Evolutionary conservation across 2,329 filamentous ascomycete species (phyloP).

Genomic region (Neonectria hederae): DNA sequence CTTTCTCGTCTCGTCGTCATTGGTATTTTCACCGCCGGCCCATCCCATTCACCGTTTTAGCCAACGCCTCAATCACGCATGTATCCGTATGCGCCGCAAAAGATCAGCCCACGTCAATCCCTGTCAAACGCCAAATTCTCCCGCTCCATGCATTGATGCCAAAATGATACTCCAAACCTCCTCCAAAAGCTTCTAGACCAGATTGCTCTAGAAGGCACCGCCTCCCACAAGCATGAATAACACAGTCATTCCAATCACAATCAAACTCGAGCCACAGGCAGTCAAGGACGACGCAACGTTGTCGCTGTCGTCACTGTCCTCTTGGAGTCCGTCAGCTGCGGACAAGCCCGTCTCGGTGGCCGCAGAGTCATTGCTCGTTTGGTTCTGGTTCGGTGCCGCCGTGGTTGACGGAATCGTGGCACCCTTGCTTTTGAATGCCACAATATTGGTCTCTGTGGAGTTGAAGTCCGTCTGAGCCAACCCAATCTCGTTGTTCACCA

Average conservation of each 20-base stretch:
- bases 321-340: constrained; percentile 48
- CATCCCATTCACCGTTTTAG: constrained; percentile 4
- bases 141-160: constrained; percentile 25
- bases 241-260: constrained; percentile 31
- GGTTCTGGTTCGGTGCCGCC: constrained; percentile 51
- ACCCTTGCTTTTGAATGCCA: constrained; percentile 59
- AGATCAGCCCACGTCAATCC: constrained; percentile 20
- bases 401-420: constrained; percentile 63
- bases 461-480: constrained; percentile 67
- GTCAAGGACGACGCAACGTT: constrained; percentile 29
- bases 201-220: constrained; percentile 28
- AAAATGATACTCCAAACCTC: constrained; percentile 18
- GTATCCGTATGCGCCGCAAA: constrained; percentile 3
- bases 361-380: constrained; percentile 39
- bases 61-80: constrained; percentile 11
- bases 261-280: constrained; percentile 27
- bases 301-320: constrained; percentile 21
- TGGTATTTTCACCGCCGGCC: constrained; percentile 8
- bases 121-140: constrained; percentile 31
- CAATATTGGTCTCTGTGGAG: constrained; percentile 58
- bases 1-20: constrained; percentile 22
- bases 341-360: constrained; percentile 19
- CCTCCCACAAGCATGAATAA: constrained; percentile 38
- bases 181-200: constrained; percentile 13
- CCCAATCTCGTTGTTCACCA: constrained; percentile 65